These are phyloP conservation scores for Biscogniauxia marginata DNA, from an alignment of 2,329 filamentous ascomycete genomes.

Conservation along the genomic window DNA sequence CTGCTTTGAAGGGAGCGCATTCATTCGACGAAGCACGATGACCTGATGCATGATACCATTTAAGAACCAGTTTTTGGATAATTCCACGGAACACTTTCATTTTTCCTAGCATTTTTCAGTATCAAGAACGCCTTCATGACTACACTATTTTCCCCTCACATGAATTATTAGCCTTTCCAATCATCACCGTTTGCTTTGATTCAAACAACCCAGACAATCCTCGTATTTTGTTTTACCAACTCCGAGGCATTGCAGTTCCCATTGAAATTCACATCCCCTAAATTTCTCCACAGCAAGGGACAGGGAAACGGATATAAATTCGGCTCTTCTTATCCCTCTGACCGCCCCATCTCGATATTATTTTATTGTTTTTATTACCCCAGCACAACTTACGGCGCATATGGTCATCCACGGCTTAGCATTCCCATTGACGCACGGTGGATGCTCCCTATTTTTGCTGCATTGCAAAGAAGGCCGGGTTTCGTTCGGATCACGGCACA, in stretches of 20 bases:
- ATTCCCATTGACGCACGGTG: conserved; percentile 23
- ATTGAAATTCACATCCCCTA: neutral
- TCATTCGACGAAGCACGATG: neutral
- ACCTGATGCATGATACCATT: neutral
- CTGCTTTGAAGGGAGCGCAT: neutral
- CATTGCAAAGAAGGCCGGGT: neutral
- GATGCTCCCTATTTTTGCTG: conserved; percentile 6
- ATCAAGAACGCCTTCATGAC: neutral
- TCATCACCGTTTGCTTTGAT: neutral
- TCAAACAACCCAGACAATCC: neutral
- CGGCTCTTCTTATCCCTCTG: neutral
- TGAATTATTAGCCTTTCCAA: neutral
- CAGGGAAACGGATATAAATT: conserved; percentile 2
- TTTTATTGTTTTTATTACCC: conserved; percentile 18
- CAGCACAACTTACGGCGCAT: conserved; percentile 32
- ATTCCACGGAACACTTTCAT: neutral
- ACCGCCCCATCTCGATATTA: conserved; percentile 8
- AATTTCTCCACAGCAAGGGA: neutral
- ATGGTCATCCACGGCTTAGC: conserved; percentile 28
- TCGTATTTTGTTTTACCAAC: neutral
- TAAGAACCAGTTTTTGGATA: neutral
- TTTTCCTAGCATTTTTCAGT: neutral
- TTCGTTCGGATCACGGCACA: neutral
- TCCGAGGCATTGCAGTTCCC: neutral
- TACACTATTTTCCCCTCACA: neutral